Percentiles rank a stretch among this genome's conserved stretches.
phyloP scores from a whole-genome alignment of 2,329 filamentous ascomycete genomes.

The Fusarium redolens region DNA sequence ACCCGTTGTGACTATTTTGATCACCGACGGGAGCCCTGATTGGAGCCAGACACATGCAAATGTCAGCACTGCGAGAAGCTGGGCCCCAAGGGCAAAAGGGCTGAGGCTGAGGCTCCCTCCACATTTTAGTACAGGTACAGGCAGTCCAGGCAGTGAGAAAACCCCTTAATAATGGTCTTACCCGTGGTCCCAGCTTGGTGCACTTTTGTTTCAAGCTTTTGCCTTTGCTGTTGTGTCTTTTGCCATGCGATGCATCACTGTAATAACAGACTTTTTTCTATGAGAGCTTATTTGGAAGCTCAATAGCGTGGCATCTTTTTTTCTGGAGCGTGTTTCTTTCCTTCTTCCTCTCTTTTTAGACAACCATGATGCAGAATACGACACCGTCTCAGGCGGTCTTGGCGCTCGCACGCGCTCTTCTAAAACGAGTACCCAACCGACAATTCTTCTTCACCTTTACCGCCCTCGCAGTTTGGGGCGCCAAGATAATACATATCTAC shows the following conservation, averaged over 20 bases:
- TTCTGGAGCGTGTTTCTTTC: not conserved
- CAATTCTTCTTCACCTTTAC: slow-evolving; percentile 49
- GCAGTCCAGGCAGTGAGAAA: not conserved
- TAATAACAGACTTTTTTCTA: not conserved
- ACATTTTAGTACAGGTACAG: not conserved
- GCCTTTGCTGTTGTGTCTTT: not conserved
- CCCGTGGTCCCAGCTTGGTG: not conserved
- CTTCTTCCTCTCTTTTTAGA: not conserved
- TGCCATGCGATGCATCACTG: not conserved
- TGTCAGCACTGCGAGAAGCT: not conserved
- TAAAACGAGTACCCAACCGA: slow-evolving; percentile 44
- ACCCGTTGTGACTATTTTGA: not conserved
- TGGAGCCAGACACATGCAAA: not conserved
- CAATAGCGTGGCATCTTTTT: not conserved
- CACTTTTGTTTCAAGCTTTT: not conserved
- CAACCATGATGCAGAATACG: not conserved
- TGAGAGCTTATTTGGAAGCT: not conserved
- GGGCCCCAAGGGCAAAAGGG: not conserved
- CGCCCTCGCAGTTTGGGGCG: slow-evolving; percentile 46
- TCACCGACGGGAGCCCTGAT: not conserved
- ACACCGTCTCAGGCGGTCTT: not conserved
- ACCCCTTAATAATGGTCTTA: not conserved
- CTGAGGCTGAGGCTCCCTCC: not conserved
- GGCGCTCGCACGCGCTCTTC: not conserved
- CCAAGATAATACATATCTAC: slow-evolving; percentile 50